Base-by-base conservation (phyloP, 2,329 filamentous ascomycete species). In the Sphaerulina musiva region DNA sequence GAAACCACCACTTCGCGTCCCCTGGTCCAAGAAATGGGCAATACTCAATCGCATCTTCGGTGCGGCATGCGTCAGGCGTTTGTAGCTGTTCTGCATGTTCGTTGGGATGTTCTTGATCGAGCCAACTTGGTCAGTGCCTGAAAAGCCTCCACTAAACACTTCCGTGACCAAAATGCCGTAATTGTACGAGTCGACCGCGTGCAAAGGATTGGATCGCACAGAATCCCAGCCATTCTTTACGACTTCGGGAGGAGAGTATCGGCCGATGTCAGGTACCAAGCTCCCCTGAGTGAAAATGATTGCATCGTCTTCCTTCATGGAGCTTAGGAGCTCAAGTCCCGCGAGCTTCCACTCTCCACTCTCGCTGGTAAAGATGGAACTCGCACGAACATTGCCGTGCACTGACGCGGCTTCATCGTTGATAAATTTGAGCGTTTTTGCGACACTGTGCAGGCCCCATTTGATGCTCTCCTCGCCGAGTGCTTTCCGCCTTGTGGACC, bases 321-420 rank as follows among this genome's bases (percentile, higher is more conserved):
- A 96, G 73, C 91, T 97, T 55, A 97, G 72, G 4, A 95, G 81
- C 62, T 98, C 93, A 63, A 98, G 95, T 0, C 93, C 93, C 17
- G 87, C 91, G 1, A 98, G 76, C 68, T 95, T 97, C 93, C 93
- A 98, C 73, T 98, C 93, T 54, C 93, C 93, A 67, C 93, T 96
- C 68, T 97, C 92, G 57, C 89, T 90, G 3, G 89, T 93, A 71
- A 91, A 98, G 60, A 98, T 79, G 0, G 92, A 95, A 0, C 87
- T 87, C 17, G 88, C 86, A 58, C 88, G 84, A 49, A 98, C 76
- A 64, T 83, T 89, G 46, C 91, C 93, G 66, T 98, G 93, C 48
- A 98, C 87, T 0, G 91, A 96, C 2, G 86, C 80, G 2, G 91
- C 93, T 62, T 98, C 93, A 46, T 87, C 84, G 66, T 98, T 98